phyloP scores from a whole-genome alignment of 805 yeast species.

The Scheffersomyces lignosus region DNA sequence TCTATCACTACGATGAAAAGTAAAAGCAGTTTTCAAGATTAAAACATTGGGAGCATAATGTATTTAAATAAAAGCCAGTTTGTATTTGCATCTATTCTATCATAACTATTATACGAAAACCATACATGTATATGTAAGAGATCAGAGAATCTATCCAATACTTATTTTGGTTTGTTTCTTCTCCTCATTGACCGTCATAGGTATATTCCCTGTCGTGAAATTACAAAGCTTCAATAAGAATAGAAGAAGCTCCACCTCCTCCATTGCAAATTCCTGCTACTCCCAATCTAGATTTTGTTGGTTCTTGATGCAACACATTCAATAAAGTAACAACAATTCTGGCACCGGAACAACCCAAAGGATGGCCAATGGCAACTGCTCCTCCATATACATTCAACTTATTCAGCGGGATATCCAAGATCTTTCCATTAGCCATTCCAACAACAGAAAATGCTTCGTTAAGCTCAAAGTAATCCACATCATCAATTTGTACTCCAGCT shows the following conservation, averaged over 20 bases:
- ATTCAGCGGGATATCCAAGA: neutral
- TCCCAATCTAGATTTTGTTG: neutral
- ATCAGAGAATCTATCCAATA: too few species aligned
- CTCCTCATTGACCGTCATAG: too few species aligned
- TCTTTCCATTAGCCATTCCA: neutral
- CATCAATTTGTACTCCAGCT: neutral
- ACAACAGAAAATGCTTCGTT: constrained; percentile 2
- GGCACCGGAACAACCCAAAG: constrained; percentile 3
- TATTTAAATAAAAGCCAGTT: too few species aligned
- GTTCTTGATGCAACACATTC: constrained; percentile 2
- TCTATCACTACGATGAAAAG: constrained; percentile 15
- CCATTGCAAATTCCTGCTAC: constrained; percentile 1
- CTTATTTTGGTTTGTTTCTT: too few species aligned
- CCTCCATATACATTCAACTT: constrained; percentile 4
- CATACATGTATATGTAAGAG: too few species aligned
- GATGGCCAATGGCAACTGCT: constrained; percentile 3
- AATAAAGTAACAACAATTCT: constrained; percentile 3
- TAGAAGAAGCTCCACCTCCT: constrained; percentile 4
- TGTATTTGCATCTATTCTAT: too few species aligned
- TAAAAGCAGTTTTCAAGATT: too few species aligned
- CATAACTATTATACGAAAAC: too few species aligned
- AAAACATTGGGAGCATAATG: too few species aligned
- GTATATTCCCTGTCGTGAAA: too few species aligned
- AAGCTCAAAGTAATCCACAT: constrained; percentile 1
- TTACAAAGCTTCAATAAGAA: neutral